These are phyloP conservation scores for Suhomyces pyralidae DNA, from an alignment of 805 yeast species.

Conservation along the genomic window DNA sequence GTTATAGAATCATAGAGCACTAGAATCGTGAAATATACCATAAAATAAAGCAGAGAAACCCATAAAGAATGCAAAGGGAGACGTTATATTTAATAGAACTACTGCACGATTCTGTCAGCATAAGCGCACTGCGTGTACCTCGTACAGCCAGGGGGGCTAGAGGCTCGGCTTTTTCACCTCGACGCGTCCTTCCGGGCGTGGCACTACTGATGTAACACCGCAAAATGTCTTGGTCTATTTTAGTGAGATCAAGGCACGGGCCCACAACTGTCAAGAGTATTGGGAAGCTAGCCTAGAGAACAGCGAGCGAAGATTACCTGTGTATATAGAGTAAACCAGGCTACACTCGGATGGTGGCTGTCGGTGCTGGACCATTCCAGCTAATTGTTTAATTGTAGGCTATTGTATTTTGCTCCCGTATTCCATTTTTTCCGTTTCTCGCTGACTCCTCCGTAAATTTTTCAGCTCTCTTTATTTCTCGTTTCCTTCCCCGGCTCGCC, in stretches of 20 bases:
- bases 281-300: not conserved
- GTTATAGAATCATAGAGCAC: not conserved
- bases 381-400: not conserved
- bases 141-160: not conserved
- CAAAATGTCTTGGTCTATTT: not conserved
- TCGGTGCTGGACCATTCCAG: not conserved
- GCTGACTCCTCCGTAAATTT: not conserved
- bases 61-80: not conserved
- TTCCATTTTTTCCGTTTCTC: not conserved
- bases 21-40: no score
- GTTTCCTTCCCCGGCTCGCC: not conserved
- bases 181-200: not conserved
- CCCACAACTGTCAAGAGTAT: not conserved
- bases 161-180: not conserved
- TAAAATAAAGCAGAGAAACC: not conserved
- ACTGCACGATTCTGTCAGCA: not conserved
- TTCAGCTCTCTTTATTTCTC: not conserved
- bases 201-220: not conserved
- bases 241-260: not conserved
- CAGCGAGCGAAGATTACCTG: no score
- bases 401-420: not conserved
- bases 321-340: no score
- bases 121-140: not conserved
- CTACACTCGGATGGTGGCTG: not conserved
- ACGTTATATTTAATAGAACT: not conserved